Evolutionary conservation across 2,329 filamentous ascomycete genomes (phyloP).

Genomic region (Chaetomium olivaceum): DNA sequence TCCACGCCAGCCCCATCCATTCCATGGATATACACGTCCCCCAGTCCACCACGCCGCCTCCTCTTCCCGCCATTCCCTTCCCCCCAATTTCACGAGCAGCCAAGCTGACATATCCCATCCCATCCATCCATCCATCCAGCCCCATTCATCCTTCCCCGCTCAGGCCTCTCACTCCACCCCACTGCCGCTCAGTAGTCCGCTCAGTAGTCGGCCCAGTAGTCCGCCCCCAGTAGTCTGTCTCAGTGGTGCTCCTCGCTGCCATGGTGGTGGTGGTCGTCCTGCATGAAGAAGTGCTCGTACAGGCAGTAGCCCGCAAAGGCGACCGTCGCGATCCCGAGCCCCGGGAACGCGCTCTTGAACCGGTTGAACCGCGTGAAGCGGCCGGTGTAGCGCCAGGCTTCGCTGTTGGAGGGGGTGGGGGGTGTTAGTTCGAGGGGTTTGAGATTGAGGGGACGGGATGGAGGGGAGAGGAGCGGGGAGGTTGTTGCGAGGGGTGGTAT

Average conservation of each 20-base stretch:
- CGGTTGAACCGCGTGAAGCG: constrained; percentile 86
- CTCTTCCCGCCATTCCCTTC: no score
- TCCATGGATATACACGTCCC: neutral
- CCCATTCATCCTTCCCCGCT: no score
- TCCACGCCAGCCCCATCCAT: neutral
- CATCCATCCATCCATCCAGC: neutral
- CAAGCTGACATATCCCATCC: neutral
- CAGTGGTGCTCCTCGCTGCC: constrained; percentile 58
- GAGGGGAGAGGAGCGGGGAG: neutral
- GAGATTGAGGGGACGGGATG: no score
- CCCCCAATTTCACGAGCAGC: no score
- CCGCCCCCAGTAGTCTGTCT: constrained; percentile 20
- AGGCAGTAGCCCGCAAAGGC: constrained; percentile 88
- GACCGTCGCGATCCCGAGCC: constrained; percentile 86
- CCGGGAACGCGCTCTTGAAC: constrained; percentile 83
- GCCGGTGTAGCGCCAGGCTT: constrained; percentile 92
- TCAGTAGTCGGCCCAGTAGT: no score
- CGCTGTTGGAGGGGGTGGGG: constrained; percentile 54
- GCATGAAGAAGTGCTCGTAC: constrained; percentile 85
- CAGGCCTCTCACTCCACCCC: neutral
- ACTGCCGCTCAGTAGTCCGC: no score
- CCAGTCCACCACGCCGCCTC: neutral
- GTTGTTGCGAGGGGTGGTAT: constrained; percentile 60
- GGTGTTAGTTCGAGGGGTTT: neutral
- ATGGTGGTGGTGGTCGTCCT: constrained; percentile 65